phyloP scores from a whole-genome alignment of 2,329 filamentous ascomycete species.

The Amauroascus verrucosus region DNA sequence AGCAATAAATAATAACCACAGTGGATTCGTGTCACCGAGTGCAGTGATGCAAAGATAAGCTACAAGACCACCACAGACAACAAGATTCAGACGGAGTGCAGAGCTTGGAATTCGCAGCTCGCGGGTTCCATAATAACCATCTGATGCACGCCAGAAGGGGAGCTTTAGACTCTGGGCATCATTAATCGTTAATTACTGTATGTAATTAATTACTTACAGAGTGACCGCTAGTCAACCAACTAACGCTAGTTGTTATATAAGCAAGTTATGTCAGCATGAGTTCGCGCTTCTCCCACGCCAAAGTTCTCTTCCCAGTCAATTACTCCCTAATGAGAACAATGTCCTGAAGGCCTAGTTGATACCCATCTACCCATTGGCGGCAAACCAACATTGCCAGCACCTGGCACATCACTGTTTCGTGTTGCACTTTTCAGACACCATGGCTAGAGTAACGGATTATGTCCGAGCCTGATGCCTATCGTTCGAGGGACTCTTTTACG shows the following conservation, averaged over 20 bases:
- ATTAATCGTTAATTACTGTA: no score
- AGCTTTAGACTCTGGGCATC: constrained; percentile 6
- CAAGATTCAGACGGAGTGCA: neutral
- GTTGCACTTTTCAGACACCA: no score
- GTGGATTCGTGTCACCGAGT: constrained; percentile 9
- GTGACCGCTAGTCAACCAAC: no score
- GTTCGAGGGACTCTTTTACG: neutral
- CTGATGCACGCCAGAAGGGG: constrained; percentile 1
- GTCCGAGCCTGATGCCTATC: neutral
- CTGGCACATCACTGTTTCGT: no score
- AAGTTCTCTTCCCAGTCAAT: no score
- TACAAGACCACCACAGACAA: neutral
- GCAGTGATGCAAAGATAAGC: neutral
- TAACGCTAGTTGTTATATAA: neutral
- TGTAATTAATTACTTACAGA: no score
- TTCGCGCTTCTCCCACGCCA: no score
- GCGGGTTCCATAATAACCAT: constrained; percentile 3
- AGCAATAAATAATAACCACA: constrained; percentile 3
- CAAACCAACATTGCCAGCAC: no score
- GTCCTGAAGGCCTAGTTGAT: no score
- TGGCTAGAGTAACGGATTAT: no score
- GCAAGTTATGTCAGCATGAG: neutral
- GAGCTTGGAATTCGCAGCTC: constrained; percentile 5
- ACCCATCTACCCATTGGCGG: no score
- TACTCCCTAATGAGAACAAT: no score